These are phyloP conservation scores for Fomitopsis pinicola DNA, from an alignment of 1,284 basidiomycete genomes.

Conservation along the genomic window DNA sequence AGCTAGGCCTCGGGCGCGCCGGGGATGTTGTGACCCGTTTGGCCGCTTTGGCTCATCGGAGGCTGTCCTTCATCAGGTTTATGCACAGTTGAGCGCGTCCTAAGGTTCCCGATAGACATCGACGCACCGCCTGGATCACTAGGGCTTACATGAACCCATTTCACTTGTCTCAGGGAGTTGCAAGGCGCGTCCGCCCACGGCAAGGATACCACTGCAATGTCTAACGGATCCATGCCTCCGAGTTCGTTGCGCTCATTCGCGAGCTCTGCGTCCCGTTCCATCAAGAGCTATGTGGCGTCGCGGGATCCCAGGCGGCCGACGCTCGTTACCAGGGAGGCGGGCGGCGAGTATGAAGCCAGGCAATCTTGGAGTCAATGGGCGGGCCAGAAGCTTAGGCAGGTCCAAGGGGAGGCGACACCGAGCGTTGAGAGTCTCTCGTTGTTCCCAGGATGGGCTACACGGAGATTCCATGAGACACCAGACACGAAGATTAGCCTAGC, in stretches of 20 bases:
- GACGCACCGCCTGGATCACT: neutral
- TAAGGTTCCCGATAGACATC: neutral
- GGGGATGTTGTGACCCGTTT: neutral
- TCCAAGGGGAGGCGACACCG: constrained; percentile 13
- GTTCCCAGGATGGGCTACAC: constrained; percentile 40
- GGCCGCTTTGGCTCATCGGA: neutral
- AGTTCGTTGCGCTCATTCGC: constrained; percentile 30
- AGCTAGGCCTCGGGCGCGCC: neutral
- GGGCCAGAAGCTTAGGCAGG: constrained; percentile 36
- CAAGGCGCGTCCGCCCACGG: neutral
- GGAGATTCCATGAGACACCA: constrained; percentile 24
- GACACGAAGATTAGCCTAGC: constrained; percentile 3
- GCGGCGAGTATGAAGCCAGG: constrained; percentile 15
- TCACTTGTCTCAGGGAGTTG: neutral
- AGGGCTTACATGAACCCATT: neutral
- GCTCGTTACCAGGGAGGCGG: constrained; percentile 13
- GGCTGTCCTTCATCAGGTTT: neutral
- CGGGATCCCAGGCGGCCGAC: constrained; percentile 30
- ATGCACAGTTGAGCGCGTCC: neutral
- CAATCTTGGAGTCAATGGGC: constrained; percentile 45
- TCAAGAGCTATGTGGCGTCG: constrained; percentile 39
- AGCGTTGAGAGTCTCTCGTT: constrained; percentile 30
- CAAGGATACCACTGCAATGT: neutral
- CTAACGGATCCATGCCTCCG: constrained; percentile 27
- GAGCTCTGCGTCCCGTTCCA: constrained; percentile 29